phyloP scores from a whole-genome alignment of 2,329 filamentous ascomycete species.

The Aspergillus sergii region DNA sequence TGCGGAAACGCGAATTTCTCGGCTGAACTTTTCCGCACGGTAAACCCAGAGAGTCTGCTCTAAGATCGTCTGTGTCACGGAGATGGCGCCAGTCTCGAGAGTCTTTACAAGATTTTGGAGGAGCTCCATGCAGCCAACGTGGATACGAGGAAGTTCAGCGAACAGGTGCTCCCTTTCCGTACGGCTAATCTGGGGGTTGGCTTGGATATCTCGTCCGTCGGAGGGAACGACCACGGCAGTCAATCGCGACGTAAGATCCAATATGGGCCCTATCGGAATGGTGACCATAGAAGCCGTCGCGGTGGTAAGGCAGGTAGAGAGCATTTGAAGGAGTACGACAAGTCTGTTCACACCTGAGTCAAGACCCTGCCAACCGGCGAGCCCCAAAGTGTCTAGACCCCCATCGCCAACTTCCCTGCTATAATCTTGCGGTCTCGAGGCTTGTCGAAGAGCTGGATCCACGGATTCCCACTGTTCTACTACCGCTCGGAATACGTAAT shows the following conservation, averaged over 20 bases:
- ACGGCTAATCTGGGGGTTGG: constrained; percentile 72
- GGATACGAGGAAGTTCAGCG: constrained; percentile 71
- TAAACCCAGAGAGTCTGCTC: constrained; percentile 76
- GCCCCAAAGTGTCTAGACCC: constrained; percentile 46
- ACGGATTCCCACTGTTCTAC: constrained; percentile 79
- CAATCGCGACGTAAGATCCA: constrained; percentile 71
- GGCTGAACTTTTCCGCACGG: constrained; percentile 52
- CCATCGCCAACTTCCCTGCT: constrained; percentile 39
- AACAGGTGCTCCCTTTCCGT: constrained; percentile 83
- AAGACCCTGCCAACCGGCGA: constrained; percentile 76
- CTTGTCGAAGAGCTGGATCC: constrained; percentile 43
- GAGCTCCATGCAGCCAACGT: constrained; percentile 69
- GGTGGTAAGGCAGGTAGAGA: constrained; percentile 65
- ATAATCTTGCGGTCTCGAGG: constrained; percentile 39
- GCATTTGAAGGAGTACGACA: constrained; percentile 63
- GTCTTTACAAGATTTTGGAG: constrained; percentile 60
- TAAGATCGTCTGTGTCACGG: constrained; percentile 65
- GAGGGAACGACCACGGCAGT: constrained; percentile 64
- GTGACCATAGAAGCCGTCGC: constrained; percentile 67
- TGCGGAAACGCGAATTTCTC: constrained; percentile 59
- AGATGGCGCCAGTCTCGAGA: constrained; percentile 59
- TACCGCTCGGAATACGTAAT: constrained; percentile 76
- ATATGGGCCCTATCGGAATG: constrained; percentile 67
- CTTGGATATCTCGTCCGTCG: constrained; percentile 54
- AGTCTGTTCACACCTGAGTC: constrained; percentile 72